Conservation (phyloP, 225 moss, liverwort and hornwort species). For the Physcomitrellopsis africana region DNA sequence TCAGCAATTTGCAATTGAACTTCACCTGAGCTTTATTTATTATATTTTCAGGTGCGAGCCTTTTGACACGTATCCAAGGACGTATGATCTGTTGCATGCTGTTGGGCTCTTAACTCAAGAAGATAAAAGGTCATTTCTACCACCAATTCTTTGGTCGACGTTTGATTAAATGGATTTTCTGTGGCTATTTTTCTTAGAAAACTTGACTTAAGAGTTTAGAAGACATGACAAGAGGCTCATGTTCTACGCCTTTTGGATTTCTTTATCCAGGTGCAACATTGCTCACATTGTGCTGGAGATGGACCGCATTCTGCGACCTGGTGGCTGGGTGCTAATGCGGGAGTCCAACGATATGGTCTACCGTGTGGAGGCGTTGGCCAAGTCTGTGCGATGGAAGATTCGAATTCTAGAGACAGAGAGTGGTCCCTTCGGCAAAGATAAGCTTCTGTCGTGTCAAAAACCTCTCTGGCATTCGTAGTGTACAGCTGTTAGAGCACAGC, state of each 20-base stretch:
- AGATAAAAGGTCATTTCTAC: constrained; percentile 51
- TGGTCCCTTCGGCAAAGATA: constrained; percentile 79
- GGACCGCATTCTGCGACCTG: constrained; percentile 62
- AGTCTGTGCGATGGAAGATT: constrained; percentile 58
- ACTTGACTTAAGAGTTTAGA: not conserved
- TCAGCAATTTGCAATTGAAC: not conserved
- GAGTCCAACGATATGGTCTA: constrained; percentile 57
- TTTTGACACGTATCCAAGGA: constrained; percentile 76
- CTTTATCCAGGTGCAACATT: constrained; percentile 51
- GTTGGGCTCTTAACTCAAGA: constrained; percentile 59
- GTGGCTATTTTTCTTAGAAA: not conserved
- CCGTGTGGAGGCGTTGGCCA: constrained; percentile 59
- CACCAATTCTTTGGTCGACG: not conserved
- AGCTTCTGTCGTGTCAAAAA: constrained; percentile 69
- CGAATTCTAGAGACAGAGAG: constrained; percentile 67
- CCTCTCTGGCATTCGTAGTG: constrained; percentile 42
- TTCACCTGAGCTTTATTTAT: not conserved
- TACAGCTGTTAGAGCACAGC: not conserved
- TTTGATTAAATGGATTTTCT: not conserved
- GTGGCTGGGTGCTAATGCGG: constrained; percentile 63
- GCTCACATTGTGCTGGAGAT: constrained; percentile 58
- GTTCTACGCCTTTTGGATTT: not conserved
- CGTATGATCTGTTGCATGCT: constrained; percentile 81
- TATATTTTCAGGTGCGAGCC: constrained; percentile 72
- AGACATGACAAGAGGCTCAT: not conserved